Conservation (phyloP, 108 stramenopile genomes). For the Phaeodactylum tricornutum region DNA sequence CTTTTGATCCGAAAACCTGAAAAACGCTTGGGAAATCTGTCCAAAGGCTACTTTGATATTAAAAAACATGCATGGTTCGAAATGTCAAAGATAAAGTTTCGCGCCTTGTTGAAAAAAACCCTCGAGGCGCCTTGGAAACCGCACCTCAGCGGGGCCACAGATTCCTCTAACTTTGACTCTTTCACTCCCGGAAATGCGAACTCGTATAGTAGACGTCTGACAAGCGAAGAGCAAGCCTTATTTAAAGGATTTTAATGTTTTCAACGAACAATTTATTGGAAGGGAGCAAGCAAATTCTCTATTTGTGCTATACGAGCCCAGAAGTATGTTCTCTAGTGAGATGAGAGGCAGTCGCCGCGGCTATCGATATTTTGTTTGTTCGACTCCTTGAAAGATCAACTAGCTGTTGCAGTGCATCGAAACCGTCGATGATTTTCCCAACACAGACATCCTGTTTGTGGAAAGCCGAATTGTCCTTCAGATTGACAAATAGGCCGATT, state of each 20-base stretch:
- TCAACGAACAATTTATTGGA: too few species aligned
- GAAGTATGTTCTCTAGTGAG: slow-evolving; percentile 1
- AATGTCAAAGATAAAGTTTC: slow-evolving; percentile 40
- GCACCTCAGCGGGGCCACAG: slow-evolving; percentile 63
- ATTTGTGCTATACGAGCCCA: slow-evolving; percentile 1
- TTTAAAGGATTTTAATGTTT: slow-evolving; percentile 18
- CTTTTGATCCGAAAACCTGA: slow-evolving; percentile 50
- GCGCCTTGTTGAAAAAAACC: slow-evolving; percentile 50
- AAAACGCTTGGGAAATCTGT: slow-evolving; percentile 64
- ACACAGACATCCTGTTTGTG: slow-evolving; percentile 37
- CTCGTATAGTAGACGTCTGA: background rate
- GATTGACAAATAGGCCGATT: slow-evolving; percentile 29
- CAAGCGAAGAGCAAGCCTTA: slow-evolving; percentile 9
- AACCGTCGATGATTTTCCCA: slow-evolving; percentile 39
- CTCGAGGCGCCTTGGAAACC: slow-evolving; percentile 90
- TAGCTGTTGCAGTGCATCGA: slow-evolving; percentile 27
- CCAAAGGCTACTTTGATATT: slow-evolving; percentile 60
- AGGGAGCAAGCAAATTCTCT: background rate
- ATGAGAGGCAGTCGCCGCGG: background rate
- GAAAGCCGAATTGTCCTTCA: slow-evolving; percentile 28
- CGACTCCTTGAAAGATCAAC: slow-evolving; percentile 14
- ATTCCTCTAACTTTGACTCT: slow-evolving; percentile 87
- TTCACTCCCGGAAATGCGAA: slow-evolving; percentile 5
- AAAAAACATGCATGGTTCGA: slow-evolving; percentile 76
- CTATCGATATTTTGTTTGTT: background rate